Conservation (phyloP, 1,284 basidiomycete species). For the Leccinum pachyderme region DNA sequence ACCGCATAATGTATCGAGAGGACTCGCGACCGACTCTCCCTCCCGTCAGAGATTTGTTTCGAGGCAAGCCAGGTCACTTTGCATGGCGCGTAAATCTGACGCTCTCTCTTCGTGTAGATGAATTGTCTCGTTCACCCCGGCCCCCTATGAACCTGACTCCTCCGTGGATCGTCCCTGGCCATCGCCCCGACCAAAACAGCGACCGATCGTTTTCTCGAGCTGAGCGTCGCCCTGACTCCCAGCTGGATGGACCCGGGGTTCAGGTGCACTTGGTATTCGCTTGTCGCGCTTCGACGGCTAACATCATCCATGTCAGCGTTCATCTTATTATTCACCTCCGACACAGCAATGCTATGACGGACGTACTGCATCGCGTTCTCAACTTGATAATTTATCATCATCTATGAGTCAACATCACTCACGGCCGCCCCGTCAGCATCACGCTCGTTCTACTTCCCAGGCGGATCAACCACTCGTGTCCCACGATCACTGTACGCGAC, state of each 20-base stretch:
- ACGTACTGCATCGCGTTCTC: slow-evolving; percentile 17
- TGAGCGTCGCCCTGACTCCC: slow-evolving; percentile 26
- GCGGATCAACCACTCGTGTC: slow-evolving; percentile 25
- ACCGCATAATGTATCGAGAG: slow-evolving; percentile 33
- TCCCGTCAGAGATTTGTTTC: slow-evolving; percentile 69
- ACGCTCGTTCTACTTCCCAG: slow-evolving; percentile 30
- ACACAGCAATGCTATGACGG: slow-evolving; percentile 30
- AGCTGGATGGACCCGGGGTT: slow-evolving; percentile 32
- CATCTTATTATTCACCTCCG: slow-evolving; percentile 22
- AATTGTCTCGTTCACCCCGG: slow-evolving; percentile 41
- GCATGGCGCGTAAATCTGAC: slow-evolving; percentile 3
- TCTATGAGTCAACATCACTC: slow-evolving; percentile 24
- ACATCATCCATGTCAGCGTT: slow-evolving; percentile 20
- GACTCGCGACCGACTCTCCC: slow-evolving; percentile 64
- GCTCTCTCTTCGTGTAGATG: slow-evolving; percentile 34
- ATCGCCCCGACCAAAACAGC: slow-evolving; percentile 26
- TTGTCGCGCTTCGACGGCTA: slow-evolving; percentile 1
- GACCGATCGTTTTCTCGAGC: slow-evolving; percentile 26
- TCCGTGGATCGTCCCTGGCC: slow-evolving; percentile 38
- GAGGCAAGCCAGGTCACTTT: slow-evolving; percentile 42
- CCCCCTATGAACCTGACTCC: slow-evolving; percentile 38
- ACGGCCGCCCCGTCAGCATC: slow-evolving; percentile 22
- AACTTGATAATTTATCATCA: slow-evolving; percentile 24
- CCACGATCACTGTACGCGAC: slow-evolving; percentile 28
- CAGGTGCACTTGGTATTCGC: slow-evolving; percentile 20